phyloP scores from a whole-genome alignment of 2,329 filamentous ascomycete genomes.

The Uncinocarpus reesii region DNA sequence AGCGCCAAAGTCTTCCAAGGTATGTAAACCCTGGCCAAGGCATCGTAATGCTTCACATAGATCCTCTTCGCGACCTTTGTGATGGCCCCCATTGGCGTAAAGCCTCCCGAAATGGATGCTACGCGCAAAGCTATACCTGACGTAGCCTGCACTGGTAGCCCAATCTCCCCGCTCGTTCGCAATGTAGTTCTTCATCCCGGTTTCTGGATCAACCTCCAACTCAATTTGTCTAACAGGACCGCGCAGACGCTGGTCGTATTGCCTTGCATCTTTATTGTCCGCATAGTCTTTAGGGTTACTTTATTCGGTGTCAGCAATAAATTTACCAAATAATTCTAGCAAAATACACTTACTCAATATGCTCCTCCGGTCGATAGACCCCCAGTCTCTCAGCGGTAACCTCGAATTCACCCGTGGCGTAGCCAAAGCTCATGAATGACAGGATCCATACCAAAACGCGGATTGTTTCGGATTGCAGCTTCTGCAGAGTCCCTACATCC shows the following conservation, averaged over 20 bases:
- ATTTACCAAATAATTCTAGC: not conserved
- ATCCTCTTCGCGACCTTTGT: slow-evolving; percentile 59
- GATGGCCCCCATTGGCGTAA: slow-evolving; percentile 55
- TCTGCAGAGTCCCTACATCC: slow-evolving; percentile 69
- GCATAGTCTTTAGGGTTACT: slow-evolving; percentile 74
- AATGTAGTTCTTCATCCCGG: slow-evolving; percentile 99
- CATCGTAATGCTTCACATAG: slow-evolving; percentile 71
- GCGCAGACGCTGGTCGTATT: slow-evolving; percentile 64
- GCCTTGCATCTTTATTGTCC: slow-evolving; percentile 73
- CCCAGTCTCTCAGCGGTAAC: slow-evolving; percentile 71
- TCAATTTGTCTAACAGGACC: slow-evolving; percentile 64
- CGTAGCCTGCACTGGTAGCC: slow-evolving; percentile 81
- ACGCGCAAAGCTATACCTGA: slow-evolving; percentile 62
- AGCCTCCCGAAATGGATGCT: slow-evolving; percentile 68
- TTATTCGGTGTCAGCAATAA: not conserved
- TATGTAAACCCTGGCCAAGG: slow-evolving; percentile 65
- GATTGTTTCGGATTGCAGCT: slow-evolving; percentile 66
- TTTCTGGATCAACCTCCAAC: slow-evolving; percentile 60
- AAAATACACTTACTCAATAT: slow-evolving; percentile 36
- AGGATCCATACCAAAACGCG: slow-evolving; percentile 71
- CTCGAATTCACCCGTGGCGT: slow-evolving; percentile 77
- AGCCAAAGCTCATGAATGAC: slow-evolving; percentile 71
- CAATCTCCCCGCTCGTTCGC: slow-evolving; percentile 78
- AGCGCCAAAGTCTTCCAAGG: slow-evolving; percentile 67
- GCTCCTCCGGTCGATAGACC: slow-evolving; percentile 64